phyloP scores from a whole-genome alignment of 2,329 filamentous ascomycete species.

The Polychaeton citri region DNA sequence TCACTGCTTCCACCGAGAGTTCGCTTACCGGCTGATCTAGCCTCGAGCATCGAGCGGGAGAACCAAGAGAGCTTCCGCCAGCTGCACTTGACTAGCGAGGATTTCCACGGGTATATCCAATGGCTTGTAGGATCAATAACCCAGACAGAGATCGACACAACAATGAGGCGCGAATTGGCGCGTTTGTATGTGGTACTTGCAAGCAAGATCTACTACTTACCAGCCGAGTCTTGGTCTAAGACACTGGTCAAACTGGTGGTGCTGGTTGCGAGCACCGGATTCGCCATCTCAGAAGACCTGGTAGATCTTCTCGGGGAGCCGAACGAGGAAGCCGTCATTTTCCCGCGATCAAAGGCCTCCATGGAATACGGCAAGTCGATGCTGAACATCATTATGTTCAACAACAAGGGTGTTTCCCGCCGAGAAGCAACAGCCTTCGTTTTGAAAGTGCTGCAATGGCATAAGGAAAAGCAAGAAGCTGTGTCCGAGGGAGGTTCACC shows the following conservation, averaged over 20 bases:
- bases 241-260: no score
- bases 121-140: background rate
- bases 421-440: background rate
- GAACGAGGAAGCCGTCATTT: conserved; percentile 54
- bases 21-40: background rate
- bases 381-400: no score
- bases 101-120: background rate
- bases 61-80: background rate
- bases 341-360: conserved; percentile 21
- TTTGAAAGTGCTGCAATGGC: background rate
- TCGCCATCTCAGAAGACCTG: conserved; percentile 32
- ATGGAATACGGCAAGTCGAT: no score
- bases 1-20: background rate
- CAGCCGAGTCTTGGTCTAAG: no score
- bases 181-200: no score
- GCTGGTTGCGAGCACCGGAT: no score
- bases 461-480: no score
- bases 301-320: conserved; percentile 50
- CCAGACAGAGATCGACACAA: no score
- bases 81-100: background rate
- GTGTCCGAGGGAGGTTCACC: no score
- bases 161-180: no score
- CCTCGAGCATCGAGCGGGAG: background rate
- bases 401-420: background rate
- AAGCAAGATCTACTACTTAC: no score